phyloP scores from a whole-genome alignment of 495 filamentous ascomycete species.

The Hypoxylon fuscum region DNA sequence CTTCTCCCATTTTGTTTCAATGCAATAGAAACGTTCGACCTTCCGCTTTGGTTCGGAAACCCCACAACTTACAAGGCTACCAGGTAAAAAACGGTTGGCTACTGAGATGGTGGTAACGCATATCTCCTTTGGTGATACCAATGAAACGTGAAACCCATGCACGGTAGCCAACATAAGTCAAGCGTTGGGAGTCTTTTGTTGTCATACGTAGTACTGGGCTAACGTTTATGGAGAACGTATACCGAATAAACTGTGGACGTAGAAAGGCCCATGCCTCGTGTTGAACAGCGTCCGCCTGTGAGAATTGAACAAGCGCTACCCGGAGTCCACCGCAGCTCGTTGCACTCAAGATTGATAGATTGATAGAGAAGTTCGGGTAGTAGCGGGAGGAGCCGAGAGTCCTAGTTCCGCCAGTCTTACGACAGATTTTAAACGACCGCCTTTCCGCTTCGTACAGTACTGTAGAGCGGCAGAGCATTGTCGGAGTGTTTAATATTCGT shows the following conservation, averaged over 20 bases:
- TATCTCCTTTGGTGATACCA: constrained; percentile 12
- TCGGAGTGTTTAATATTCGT: constrained; percentile 8
- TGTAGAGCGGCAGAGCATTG: constrained; percentile 24
- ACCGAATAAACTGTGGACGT: constrained; percentile 9
- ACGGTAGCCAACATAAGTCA: constrained; percentile 17
- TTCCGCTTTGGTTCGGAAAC: constrained; percentile 40
- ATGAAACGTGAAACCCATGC: constrained; percentile 29
- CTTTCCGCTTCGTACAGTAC: constrained; percentile 8
- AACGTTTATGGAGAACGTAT: constrained; percentile 1
- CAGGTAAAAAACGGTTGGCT: constrained; percentile 13
- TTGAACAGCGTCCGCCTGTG: constrained; percentile 20
- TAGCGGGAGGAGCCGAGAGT: constrained; percentile 31
- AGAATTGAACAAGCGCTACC: constrained; percentile 6
- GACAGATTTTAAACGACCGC: constrained; percentile 35
- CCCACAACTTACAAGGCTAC: constrained; percentile 35
- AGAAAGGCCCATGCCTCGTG: constrained; percentile 7
- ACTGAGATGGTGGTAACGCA: constrained; percentile 24
- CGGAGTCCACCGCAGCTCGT: constrained; percentile 21
- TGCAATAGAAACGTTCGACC: constrained; percentile 32
- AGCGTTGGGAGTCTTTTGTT: constrained; percentile 12
- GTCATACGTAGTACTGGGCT: constrained; percentile 27
- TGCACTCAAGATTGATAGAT: constrained; percentile 25
- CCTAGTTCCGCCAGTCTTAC: constrained; percentile 39
- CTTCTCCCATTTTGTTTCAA: constrained; percentile 14
- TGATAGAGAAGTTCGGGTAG: constrained; percentile 20